Base-by-base conservation (phyloP, 225 moss, liverwort and hornwort genomes). In the Physcomitrellopsis africana region DNA sequence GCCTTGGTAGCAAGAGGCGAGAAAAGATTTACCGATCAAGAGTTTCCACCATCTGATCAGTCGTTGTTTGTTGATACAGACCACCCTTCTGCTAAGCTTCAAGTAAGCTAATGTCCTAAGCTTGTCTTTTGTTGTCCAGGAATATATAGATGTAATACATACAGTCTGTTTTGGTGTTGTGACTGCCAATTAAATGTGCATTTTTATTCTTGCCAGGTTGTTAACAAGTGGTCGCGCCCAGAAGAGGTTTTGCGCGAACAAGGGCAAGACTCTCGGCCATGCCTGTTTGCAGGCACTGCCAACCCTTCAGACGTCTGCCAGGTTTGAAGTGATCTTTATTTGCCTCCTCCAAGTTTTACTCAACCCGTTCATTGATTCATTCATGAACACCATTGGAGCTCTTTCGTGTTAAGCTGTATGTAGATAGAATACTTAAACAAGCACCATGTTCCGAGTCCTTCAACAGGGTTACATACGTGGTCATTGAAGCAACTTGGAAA, bases 281-380 rank as follows among this genome's bases (percentile, higher is more conserved):
- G 93, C 64, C 76, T 99, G 60, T 99, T 99, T 85, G 87, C 92
- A 60, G 95, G 88, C 81, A 77, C 82, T 75, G 93, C 95, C 45
- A 99, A 99, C 54, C 87, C 97, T 52, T 99, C 97, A 24, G 95
- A 99, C 79, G 97, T 99, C 69, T 95, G 97, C 72, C 97, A 99
- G 97, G 97, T 99, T 70, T 59, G 72, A 62, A 62, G 45, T 78
- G 29, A 63, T 51, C 51, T 57, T 16, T 52, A 19, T 17, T 60
- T 73, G 10, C 13, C 57, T 59, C 17, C 11, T 65, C 48, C 69
- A 27, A 14, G 44, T 77, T 18, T 52, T 16, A 45, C 44, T 59
- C 51, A 18, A 41, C 49, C 29, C 19, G 0, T 56, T 63, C n/a
- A 16, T 45, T 66, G 24, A 46, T 14, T 6, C 17, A 16, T 51